Base-by-base conservation (phyloP, 306 rosid genomes). In the Sesbania bispinosa region DNA sequence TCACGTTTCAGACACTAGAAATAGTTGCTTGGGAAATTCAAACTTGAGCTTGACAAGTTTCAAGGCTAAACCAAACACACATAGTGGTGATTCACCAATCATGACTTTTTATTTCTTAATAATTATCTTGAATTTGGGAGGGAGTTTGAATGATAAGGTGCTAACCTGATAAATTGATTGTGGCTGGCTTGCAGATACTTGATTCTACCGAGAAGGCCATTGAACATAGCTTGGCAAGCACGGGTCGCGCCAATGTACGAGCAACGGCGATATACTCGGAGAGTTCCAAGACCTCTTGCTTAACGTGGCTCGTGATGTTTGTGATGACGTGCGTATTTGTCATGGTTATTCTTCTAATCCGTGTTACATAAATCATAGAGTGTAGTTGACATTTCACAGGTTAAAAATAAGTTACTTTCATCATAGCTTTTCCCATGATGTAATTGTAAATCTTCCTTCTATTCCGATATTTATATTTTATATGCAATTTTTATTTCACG, bases 261-360 rank as follows among this genome's bases (percentile, higher is more conserved):
- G 92, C 97, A 1, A 65, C 79, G 0, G 71, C 82, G 30, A 73
- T 94, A 60, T 90, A 83, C 85, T 89, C 90, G 0, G 84, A 82
- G 84, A 85, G 87, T 76, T 89, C 96, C 66, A 83, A 83, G 78
- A 94, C 97, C 24, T 80, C 97, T 10, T 89, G 96, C 85, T 80
- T 90, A 77, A 89, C 97, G 0, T 90, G 97, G 96, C 87, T 90
- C 29, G 26, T 79, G 13, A 78, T 94, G 36, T 90, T 94, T 77
- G 80, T 62, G 32, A 94, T 94, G 95, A 75, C 83, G 0, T 83
- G 88, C 32, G 81, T 89, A 18, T 94, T 94, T 78, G 66, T 90
- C 79, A 87, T 94, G 96, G 95, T 94, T 45, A 94, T 89, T 62
- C 96, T 91, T 74, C 78, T 94, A 33, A 91, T 91, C 77, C 95